phyloP scores from a whole-genome alignment of 768 basidiomycete genomes.

The Mycena venus region DNA sequence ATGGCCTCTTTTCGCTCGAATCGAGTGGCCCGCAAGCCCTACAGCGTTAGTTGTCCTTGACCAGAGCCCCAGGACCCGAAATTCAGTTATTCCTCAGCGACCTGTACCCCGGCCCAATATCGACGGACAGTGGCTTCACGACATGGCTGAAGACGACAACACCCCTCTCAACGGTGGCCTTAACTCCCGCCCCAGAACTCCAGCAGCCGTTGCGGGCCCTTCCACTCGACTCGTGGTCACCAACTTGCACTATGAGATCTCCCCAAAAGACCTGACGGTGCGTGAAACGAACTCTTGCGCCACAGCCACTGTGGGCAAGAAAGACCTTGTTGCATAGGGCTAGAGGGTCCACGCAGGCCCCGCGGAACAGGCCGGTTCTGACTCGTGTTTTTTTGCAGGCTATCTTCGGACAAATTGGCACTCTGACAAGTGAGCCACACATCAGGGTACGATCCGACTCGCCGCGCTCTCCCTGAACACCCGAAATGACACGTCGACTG shows the following conservation, averaged over 20 bases:
- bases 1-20: conserved; percentile 35
- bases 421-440: conserved; percentile 91
- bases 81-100: conserved; percentile 56
- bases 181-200: conserved; percentile 40
- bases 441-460: conserved; percentile 91
- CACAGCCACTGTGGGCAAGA: not conserved
- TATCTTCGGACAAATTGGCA: conserved; percentile 94
- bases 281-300: conserved; percentile 43
- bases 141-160: conserved; percentile 65
- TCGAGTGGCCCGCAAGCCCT: conserved; percentile 56
- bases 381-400: conserved; percentile 58
- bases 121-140: conserved; percentile 83
- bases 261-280: conserved; percentile 89
- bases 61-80: not conserved
- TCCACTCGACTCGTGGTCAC: conserved; percentile 80
- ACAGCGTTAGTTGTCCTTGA: conserved; percentile 48
- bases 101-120: conserved; percentile 63
- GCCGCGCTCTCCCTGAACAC: conserved; percentile 67
- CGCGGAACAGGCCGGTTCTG: not conserved
- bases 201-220: conserved; percentile 31
- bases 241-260: conserved; percentile 93
- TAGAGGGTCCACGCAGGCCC: not conserved
- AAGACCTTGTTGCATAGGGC: not conserved
- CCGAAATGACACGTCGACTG: conserved; percentile 42
- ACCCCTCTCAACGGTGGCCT: conserved; percentile 51